phyloP scores from a whole-genome alignment of 371 early-diverging fungal species.

The Mortierella sp. region DNA sequence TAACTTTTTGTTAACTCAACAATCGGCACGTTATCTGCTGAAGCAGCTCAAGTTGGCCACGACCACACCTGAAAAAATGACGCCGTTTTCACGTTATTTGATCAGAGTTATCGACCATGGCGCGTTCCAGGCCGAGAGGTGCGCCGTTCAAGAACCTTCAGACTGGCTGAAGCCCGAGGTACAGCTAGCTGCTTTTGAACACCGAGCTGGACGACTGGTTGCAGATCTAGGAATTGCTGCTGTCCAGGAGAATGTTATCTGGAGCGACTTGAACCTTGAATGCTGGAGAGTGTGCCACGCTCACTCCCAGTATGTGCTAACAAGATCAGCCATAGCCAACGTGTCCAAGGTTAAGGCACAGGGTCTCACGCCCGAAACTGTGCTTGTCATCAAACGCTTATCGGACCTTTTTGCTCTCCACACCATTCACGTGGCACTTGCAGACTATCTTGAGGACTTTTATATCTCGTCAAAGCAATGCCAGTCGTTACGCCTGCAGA shows the following conservation, averaged over 20 bases:
- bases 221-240: constrained; percentile 57
- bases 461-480: constrained; percentile 39
- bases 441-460: constrained; percentile 46
- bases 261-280: constrained; percentile 68
- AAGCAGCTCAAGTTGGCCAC: constrained; percentile 63
- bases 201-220: constrained; percentile 68
- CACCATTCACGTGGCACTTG: constrained; percentile 38
- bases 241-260: constrained; percentile 55
- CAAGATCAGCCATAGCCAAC: constrained; percentile 27
- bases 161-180: constrained; percentile 58
- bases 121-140: constrained; percentile 36
- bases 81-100: constrained; percentile 46
- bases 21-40: constrained; percentile 71
- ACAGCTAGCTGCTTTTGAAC: constrained; percentile 69
- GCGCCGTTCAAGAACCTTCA: constrained; percentile 14
- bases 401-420: constrained; percentile 46
- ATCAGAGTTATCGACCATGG: constrained; percentile 38
- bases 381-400: constrained; percentile 31
- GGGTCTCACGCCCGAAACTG: constrained; percentile 15
- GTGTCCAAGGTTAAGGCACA: constrained; percentile 61
- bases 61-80: constrained; percentile 56
- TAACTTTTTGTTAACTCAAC: constrained; percentile 80
- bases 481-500: constrained; percentile 40
- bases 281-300: constrained; percentile 61
- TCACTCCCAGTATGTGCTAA: constrained; percentile 47